phyloP scores from a whole-genome alignment of 2,329 filamentous ascomycete species.

The Mollisia scopiformis region DNA sequence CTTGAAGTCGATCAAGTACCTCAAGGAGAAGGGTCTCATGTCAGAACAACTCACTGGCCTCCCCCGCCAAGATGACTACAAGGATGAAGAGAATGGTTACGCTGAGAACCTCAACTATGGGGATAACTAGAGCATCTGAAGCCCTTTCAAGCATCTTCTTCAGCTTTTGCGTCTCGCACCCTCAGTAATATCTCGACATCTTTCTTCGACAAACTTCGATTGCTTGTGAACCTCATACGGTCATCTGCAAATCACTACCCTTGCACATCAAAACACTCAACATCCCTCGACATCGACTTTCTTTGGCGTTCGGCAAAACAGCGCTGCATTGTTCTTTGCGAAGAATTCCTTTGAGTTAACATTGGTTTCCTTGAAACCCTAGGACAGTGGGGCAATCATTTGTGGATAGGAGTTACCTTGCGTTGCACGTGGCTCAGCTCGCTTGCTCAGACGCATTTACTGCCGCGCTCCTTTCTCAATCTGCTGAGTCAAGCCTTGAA shows the following conservation, averaged over 20 bases:
- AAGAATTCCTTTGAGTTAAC: background rate
- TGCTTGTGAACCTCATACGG: background rate
- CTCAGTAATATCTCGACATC: background rate
- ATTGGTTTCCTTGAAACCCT: too few species aligned
- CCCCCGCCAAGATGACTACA: slow-evolving; percentile 28
- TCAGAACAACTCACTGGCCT: slow-evolving; percentile 33
- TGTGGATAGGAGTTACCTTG: background rate
- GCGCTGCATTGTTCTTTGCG: background rate
- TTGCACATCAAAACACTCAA: background rate
- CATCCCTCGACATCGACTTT: background rate
- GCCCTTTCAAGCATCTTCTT: background rate
- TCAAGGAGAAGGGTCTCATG: slow-evolving; percentile 51
- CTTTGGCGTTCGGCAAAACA: background rate
- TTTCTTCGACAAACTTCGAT: background rate
- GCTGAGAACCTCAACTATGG: slow-evolving; percentile 32
- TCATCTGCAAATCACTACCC: background rate
- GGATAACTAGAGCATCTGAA: slow-evolving; percentile 23
- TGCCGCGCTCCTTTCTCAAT: background rate
- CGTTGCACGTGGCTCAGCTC: background rate
- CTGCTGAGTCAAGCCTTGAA: background rate
- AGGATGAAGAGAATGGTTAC: slow-evolving; percentile 31
- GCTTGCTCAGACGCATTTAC: background rate
- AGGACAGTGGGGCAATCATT: too few species aligned
- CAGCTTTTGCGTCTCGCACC: background rate
- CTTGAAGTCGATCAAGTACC: slow-evolving; percentile 66